Base-by-base conservation (phyloP, 1,139 yeast species). In the Eremothecium cymbalariae region DNA sequence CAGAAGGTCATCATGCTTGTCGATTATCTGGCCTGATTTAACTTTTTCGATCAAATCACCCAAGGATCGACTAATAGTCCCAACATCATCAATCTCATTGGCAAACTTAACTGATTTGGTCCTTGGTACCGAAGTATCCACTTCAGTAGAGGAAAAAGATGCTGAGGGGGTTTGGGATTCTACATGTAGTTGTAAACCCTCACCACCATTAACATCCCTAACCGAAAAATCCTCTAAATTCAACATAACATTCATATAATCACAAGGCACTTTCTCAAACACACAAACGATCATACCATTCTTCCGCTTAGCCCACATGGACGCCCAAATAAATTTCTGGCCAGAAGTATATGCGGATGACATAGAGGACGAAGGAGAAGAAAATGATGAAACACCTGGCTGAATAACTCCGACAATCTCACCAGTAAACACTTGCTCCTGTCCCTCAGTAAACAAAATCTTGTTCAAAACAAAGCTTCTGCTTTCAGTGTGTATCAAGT, bases 191-290 rank as follows among this genome's bases (percentile, higher is more conserved):
- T 38, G 41, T 16, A 50, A 31, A 8, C 46, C 48, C 28, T 44
- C 46, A 19, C 48, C 48, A 25, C 46, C 50, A 9, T 43, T 32
- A 9, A 53, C 42, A 14, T 41, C 47, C 8, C 45, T 45, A 7
- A 46, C 48, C 4, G 47, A 39, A 39, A 43, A 50, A 32, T 50
- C 51, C 11, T 45, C 45, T 19, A 50, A 28, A 30, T 47, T 46
- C 21, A 76, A 60, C 13, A 71, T 63, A 7, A 83, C 60, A 48
- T 78, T 84, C 41, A 82, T 71, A 4, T 82, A 79, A 57, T 82
- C 93, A 55, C 93, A 80, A 1, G 84, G 82, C 21, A 84, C 82
- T 53, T 84, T 94, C 49, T 86, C 95, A 54, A 88, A 77, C 64
- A 84, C 85, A 64, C 93, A 78, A 29, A 85, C 80, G 35, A 86